Percentiles rank a stretch among this genome's conserved stretches.
These are phyloP conservation scores for Neocucurbitaria cava DNA, from an alignment of 2,329 filamentous ascomycete genomes.

Conservation along the genomic window DNA sequence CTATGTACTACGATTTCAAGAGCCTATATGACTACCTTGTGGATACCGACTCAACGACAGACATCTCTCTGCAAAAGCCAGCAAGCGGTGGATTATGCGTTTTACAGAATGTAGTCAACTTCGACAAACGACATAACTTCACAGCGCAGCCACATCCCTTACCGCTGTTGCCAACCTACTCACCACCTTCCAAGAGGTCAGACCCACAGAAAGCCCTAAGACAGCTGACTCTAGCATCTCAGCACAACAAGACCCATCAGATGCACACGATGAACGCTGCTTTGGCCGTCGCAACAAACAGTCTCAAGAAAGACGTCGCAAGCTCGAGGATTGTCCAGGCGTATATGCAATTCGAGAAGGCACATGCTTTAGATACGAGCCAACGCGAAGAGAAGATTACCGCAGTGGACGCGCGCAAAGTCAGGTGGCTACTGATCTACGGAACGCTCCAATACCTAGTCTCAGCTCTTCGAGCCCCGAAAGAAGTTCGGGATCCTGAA, in stretches of 20 bases:
- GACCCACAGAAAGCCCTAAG: conserved; percentile 44
- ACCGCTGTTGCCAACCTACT: conserved; percentile 66
- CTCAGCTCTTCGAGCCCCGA: conserved; percentile 66
- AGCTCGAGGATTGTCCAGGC: conserved; percentile 66
- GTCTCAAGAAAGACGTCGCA: conserved; percentile 41
- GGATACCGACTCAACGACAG: conserved; percentile 63
- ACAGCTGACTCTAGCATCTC: conserved; percentile 45
- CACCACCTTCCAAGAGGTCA: conserved; percentile 38
- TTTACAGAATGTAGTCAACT: conserved; percentile 70
- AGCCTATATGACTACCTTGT: conserved; percentile 75
- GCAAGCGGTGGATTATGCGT: conserved; percentile 74
- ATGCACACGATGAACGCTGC: conserved; percentile 62
- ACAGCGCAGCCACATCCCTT: conserved; percentile 68
- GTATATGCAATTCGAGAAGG: conserved; percentile 74
- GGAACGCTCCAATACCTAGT: conserved; percentile 74
- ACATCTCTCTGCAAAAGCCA: conserved; percentile 59
- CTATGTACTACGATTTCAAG: conserved; percentile 74
- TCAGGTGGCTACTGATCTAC: conserved; percentile 81
- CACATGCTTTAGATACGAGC: conserved; percentile 59
- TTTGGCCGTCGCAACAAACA: conserved; percentile 59
- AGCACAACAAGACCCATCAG: conserved; percentile 55
- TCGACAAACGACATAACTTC: conserved; percentile 69
- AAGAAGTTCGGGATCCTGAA: conserved; percentile 65
- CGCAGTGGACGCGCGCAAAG: conserved; percentile 73
- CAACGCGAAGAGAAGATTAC: conserved; percentile 64